Conservation (phyloP, 108 stramenopile species). For the Cyclotella cryptica region DNA sequence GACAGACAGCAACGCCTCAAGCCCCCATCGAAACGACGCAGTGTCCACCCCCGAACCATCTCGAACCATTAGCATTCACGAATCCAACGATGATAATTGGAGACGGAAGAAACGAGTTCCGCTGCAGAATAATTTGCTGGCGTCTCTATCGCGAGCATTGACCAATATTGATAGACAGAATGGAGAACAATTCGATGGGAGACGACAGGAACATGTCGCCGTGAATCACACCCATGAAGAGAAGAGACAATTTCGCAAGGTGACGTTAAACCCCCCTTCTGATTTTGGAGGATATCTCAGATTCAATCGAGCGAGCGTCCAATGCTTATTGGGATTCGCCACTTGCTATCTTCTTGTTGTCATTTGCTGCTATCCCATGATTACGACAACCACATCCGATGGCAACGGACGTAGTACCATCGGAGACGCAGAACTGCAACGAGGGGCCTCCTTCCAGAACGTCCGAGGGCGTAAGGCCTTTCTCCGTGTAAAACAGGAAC, state of each 20-base stretch:
- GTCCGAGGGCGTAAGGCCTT: conserved; percentile 36
- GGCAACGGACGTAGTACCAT: conserved; percentile 18
- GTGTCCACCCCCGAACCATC: not conserved
- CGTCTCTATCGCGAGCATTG: conserved; percentile 27
- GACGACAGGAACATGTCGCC: not conserved
- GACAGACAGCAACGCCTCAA: not conserved
- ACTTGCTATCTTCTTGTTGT: conserved; percentile 29
- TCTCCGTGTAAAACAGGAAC: conserved; percentile 2
- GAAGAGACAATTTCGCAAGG: not conserved
- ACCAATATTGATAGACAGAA: conserved; percentile 34
- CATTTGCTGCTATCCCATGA: conserved; percentile 46
- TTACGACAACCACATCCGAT: conserved; percentile 18
- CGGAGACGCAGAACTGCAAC: conserved; percentile 8
- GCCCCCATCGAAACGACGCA: not conserved
- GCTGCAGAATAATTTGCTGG: conserved; percentile 21
- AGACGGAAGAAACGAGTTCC: conserved; percentile 8
- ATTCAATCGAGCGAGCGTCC: conserved; percentile 16
- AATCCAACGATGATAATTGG: not conserved
- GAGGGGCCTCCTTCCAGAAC: conserved; percentile 37
- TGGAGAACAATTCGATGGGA: not conserved
- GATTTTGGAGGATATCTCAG: conserved; percentile 28
- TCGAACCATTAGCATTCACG: not conserved
- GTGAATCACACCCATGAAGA: not conserved
- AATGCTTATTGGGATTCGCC: conserved; percentile 16
- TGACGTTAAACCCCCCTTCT: conserved; percentile 15